phyloP scores from a whole-genome alignment of 371 early-diverging fungal genomes.

The Batrachochytrium dendrobatidis region DNA sequence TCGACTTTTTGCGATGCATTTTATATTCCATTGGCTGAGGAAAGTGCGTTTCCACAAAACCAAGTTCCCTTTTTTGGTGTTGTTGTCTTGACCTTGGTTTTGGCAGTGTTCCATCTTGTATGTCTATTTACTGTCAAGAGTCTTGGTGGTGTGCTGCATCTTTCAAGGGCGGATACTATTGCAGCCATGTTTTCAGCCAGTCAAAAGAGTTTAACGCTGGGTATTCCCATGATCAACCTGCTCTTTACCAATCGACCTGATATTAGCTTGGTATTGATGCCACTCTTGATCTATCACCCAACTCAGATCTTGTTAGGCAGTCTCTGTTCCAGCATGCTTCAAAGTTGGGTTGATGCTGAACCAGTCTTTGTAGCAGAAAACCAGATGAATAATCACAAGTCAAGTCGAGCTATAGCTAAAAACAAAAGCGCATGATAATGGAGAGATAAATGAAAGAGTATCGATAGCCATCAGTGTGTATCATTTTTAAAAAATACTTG shows the following conservation, averaged over 20 bases:
- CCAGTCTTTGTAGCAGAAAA: no score
- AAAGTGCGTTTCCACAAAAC: background rate
- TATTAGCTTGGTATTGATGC: background rate
- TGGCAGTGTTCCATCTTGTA: background rate
- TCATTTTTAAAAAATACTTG: no score
- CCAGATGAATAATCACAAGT: no score
- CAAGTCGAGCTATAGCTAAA: no score
- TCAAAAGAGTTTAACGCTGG: background rate
- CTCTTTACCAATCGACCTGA: background rate
- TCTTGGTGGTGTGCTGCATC: background rate
- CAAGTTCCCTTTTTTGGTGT: background rate
- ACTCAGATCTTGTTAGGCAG: background rate
- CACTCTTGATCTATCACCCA: background rate
- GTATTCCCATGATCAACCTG: constrained; percentile 2
- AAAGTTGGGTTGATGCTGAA: background rate
- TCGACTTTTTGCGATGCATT: constrained; percentile 2
- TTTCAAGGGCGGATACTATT: background rate
- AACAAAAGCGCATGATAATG: no score
- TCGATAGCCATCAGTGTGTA: no score
- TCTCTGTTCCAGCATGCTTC: background rate
- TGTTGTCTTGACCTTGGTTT: background rate
- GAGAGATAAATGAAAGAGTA: no score
- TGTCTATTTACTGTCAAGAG: background rate
- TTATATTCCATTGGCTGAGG: background rate
- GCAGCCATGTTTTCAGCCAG: background rate